Base-by-base conservation (phyloP, 768 basidiomycete species). In the Termitomyces sp. region DNA sequence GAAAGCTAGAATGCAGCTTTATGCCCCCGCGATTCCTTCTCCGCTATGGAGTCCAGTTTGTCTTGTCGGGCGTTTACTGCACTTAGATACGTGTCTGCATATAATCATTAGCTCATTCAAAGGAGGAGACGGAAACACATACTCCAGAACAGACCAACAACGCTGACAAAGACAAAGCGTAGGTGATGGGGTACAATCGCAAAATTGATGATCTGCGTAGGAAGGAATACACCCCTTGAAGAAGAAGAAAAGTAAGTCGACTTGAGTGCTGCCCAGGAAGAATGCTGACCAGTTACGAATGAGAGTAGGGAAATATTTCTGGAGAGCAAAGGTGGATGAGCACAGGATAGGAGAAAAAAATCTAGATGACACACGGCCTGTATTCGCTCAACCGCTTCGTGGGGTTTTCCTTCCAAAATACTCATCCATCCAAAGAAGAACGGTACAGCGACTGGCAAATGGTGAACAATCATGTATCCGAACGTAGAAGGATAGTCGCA, bases 81-180 rank as follows among this genome's bases (percentile, higher is more conserved):
- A 52, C 83, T 85, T n/a, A 85, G 70, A 61, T 85, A 85, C 2
- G 83, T 81, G 63, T 85, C 83, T 84, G 51, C 17, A n/a, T 5
- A 8, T 17, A 42, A 22, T 28, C 21, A 44, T 43, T 34, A 46
- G 44, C 14, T 19, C 22, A 6, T 22, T 32, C 21, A 24, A 24
- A 40, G 45, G 35, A 37, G n/a, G 14, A 34, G 3, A 34, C 12
- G 34, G 34, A 51, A 55, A 38, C 43, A 78, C 87, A 45, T 65
- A 91, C 89, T 91, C 89, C 88, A 90, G 72, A 88, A 87, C 57
- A 91, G 76, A 63, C 85, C 86, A 50, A 92, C 88, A 11, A 87
- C 78, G 62, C 89, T 80, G 22, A 93, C 82, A 19, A 86, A 74
- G 19, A 87, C 77, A 51, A 93, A 85, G 37, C 90, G 83, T 35